Evolutionary conservation across 2,329 filamentous ascomycete species (phyloP).

Genomic region (Calonectria henricotiae): DNA sequence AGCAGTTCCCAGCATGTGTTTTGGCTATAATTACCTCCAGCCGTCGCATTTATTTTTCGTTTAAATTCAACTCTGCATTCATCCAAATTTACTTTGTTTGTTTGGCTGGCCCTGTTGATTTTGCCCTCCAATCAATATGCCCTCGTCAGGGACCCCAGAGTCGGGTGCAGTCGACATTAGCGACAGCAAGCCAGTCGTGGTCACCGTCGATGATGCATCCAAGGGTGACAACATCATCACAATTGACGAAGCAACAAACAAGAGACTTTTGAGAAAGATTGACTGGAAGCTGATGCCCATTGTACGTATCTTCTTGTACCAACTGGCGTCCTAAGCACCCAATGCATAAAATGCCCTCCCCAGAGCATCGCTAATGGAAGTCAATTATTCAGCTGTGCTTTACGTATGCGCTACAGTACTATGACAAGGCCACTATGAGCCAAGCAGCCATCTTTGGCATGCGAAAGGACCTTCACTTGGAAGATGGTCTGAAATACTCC

Average conservation of each 20-base stretch:
- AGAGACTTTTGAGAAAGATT: conserved; percentile 42
- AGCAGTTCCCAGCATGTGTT: neutral
- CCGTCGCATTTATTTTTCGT: neutral
- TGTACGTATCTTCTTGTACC: conserved; percentile 29
- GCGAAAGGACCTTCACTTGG: conserved; percentile 51
- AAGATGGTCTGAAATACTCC: conserved; percentile 53
- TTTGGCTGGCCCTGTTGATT: neutral
- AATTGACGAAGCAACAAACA: conserved; percentile 39
- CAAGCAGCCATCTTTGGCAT: conserved; percentile 56
- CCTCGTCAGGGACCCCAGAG: neutral
- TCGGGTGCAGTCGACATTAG: neutral
- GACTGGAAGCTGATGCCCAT: conserved; percentile 50
- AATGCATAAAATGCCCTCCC: too few relatives aligned
- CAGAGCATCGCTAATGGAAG: neutral
- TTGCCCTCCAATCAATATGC: neutral
- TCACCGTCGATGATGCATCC: conserved; percentile 24
- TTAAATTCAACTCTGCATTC: neutral
- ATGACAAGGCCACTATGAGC: conserved; percentile 51
- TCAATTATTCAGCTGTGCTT: conserved; percentile 46
- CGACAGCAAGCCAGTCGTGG: conserved; percentile 31
- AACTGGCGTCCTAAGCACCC: too few relatives aligned
- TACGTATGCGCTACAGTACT: conserved; percentile 56
- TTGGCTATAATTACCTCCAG: conserved; percentile 13
- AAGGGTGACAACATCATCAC: conserved; percentile 8
- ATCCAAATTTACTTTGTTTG: neutral